Percentiles rank a stretch among this genome's conserved stretches.
These are phyloP conservation scores for Leccinum incarnatum DNA, from an alignment of 768 basidiomycete genomes.

Conservation along the genomic window DNA sequence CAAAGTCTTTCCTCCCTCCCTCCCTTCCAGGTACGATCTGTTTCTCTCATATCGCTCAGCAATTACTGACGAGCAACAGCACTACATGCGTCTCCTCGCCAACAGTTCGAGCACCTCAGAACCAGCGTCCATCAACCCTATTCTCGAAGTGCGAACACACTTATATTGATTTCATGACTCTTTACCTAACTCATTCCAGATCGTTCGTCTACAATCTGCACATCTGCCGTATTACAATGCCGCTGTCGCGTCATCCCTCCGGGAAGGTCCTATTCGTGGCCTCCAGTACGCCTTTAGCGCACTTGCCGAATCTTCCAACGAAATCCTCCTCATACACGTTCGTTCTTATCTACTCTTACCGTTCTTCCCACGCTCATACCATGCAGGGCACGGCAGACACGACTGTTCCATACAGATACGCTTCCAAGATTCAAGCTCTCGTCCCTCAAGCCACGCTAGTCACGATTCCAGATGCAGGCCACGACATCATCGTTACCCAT, in stretches of 20 bases:
- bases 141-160: conserved; percentile 40
- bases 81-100: conserved; percentile 51
- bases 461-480: conserved; percentile 29
- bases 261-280: conserved; percentile 70
- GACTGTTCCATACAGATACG: conserved; percentile 34
- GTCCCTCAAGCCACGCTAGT: conserved; percentile 30
- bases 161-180: neutral
- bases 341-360: conserved; percentile 11
- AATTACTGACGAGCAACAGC: conserved; percentile 29
- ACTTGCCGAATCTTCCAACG: conserved; percentile 44
- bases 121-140: conserved; percentile 29
- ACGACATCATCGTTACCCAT: conserved; percentile 34
- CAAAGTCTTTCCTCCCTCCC: conserved; percentile 62
- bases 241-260: conserved; percentile 72
- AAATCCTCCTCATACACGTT: conserved; percentile 66
- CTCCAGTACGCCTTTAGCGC: conserved; percentile 52
- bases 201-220: conserved; percentile 75
- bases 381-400: conserved; percentile 32
- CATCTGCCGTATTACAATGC: conserved; percentile 73
- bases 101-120: conserved; percentile 30
- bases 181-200: conserved; percentile 34
- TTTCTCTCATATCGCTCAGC: neutral
- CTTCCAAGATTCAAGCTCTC: conserved; percentile 29
- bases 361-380: neutral
- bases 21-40: conserved; percentile 52